Base-by-base conservation (phyloP, 352 stramenopile species). In the Halophytophthora polymorphica region DNA sequence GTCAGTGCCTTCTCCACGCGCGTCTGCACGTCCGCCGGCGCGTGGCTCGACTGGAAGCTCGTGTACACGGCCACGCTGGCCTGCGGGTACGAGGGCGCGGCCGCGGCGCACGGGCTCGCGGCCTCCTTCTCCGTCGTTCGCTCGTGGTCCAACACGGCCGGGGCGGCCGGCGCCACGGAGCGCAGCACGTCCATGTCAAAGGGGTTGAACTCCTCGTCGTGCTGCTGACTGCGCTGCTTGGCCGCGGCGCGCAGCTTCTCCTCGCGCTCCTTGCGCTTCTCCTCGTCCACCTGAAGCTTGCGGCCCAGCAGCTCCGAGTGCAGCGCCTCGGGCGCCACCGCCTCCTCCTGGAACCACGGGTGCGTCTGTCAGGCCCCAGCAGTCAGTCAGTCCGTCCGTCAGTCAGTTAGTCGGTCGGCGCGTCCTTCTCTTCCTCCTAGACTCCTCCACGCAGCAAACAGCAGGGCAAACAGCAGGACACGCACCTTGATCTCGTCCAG, bases 401-500 rank as follows among this genome's bases (percentile, higher is more conserved):
- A 55, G 6, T 18, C 17, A 28, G 8, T 3, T 22, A 5, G 14
- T n/a, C 39, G 15, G 2, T 7, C 53, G n/a, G n/a, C n/a, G n/a
- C n/a, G n/a, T n/a, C n/a, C n/a, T n/a, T n/a, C n/a, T n/a, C n/a
- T n/a, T n/a, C n/a, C n/a, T n/a, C n/a, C n/a, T n/a, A n/a, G n/a
- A n/a, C n/a, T n/a, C n/a, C n/a, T n/a, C n/a, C n/a, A n/a, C n/a
- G n/a, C n/a, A n/a, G n/a, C n/a, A n/a, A n/a, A n/a, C n/a, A n/a
- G n/a, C n/a, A n/a, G n/a, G n/a, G n/a, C n/a, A n/a, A n/a, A n/a
- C n/a, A n/a, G n/a, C n/a, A n/a, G n/a, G n/a, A n/a, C n/a, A n/a
- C n/a, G 18, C 47, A 81, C 72, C 68, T 81, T 88, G 62, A 91
- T 93, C 38, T 90, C 80, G n/a, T 56, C 52, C 35, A 93, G 62